A percentile compares a stretch with the other conserved stretches of the same genome.
Conservation (phyloP, 148 eudicot genomes). For the Limonium bicolor region DNA sequence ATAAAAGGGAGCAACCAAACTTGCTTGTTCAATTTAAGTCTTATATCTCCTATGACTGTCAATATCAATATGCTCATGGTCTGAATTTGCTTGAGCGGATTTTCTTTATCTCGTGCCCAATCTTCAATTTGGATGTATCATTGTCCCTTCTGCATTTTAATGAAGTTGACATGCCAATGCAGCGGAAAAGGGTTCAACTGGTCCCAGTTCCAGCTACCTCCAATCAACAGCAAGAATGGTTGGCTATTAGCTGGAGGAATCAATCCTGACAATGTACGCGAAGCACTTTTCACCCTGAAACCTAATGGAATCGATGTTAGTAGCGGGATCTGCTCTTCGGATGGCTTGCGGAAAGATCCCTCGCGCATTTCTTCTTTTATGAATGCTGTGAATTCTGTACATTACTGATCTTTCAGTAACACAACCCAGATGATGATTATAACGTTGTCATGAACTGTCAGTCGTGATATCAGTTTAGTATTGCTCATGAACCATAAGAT, state of each 20-base stretch:
- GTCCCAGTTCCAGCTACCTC: slow-evolving; percentile 56
- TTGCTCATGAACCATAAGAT: no score
- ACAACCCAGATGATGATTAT: no score
- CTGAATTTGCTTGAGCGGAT: no score
- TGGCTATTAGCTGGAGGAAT: slow-evolving; percentile 95
- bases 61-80: no score
- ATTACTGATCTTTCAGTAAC: slow-evolving; percentile 20
- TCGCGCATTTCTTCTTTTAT: slow-evolving; percentile 48
- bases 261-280: slow-evolving; percentile 40
- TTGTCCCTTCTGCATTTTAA: no score
- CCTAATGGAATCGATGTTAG: slow-evolving; percentile 87
- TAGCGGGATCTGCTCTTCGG: slow-evolving; percentile 72
- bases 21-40: no score
- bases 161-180: slow-evolving; percentile 8
- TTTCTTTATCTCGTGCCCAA: no score
- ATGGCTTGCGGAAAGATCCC: slow-evolving; percentile 62
- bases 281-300: slow-evolving; percentile 50
- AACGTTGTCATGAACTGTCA: no score
- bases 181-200: slow-evolving; percentile 88
- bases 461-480: no score
- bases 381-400: slow-evolving; percentile 43
- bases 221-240: slow-evolving; percentile 54
- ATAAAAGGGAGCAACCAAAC: no score
- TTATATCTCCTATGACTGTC: no score
- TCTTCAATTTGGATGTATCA: no score